phyloP scores from a whole-genome alignment of 495 filamentous ascomycete genomes.

The Amorphotheca resinae region DNA sequence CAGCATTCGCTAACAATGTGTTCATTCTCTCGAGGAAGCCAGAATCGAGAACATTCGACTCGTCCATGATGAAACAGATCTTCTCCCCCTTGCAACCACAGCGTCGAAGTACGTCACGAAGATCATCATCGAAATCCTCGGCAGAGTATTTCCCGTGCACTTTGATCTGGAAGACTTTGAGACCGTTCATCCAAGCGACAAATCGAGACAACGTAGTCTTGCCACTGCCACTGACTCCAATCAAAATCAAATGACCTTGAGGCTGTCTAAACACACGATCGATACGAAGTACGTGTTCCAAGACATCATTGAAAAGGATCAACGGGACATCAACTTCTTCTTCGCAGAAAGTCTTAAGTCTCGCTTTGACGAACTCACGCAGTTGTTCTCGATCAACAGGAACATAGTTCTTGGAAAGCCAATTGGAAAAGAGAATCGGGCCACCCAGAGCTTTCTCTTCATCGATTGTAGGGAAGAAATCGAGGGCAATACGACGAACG shows the following conservation, averaged over 20 bases:
- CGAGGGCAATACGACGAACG: constrained; percentile 70
- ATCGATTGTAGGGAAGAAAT: constrained; percentile 88
- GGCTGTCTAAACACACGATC: constrained; percentile 97
- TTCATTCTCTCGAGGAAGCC: constrained; percentile 99
- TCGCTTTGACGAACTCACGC: constrained; percentile 92
- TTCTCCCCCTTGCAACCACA: constrained; percentile 97
- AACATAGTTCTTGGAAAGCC: constrained; percentile 98
- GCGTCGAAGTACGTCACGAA: constrained; percentile 82
- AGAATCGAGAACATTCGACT: constrained; percentile 95
- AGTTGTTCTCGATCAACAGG: constrained; percentile 90
- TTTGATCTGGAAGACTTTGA: constrained; percentile 99
- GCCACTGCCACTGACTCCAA: constrained; percentile 94
- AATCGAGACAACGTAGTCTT: constrained; percentile 98
- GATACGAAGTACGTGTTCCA: constrained; percentile 95
- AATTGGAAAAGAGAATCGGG: constrained; percentile 96
- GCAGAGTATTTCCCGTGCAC: constrained; percentile 97
- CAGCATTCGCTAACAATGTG: constrained; percentile 91
- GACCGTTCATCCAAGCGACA: constrained; percentile 98
- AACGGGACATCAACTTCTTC: constrained; percentile 98
- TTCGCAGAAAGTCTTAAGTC: constrained; percentile 96
- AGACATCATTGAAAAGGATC: constrained; percentile 93
- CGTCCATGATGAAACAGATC: constrained; percentile 99
- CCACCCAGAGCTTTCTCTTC: constrained; percentile 78
- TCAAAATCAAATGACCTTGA: constrained; percentile 94
- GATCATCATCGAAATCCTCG: constrained; percentile 96